These are phyloP conservation scores for Suillus paluster DNA, from an alignment of 768 basidiomycete genomes.

Conservation along the genomic window DNA sequence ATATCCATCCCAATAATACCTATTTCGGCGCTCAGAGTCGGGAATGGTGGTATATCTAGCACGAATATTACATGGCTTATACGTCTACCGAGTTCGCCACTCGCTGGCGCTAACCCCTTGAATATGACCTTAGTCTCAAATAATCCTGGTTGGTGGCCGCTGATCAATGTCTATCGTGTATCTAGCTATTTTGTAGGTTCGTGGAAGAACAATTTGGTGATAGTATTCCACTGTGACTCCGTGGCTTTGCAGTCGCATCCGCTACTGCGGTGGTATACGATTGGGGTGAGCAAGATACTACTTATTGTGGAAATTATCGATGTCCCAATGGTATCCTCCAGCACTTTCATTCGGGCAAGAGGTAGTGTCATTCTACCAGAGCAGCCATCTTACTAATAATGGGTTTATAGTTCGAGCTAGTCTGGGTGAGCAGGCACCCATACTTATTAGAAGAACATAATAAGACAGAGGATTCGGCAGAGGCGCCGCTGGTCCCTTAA, in stretches of 20 bases:
- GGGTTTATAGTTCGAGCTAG: neutral
- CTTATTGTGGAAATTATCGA: neutral
- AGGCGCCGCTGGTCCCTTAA: neutral
- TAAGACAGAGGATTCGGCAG: neutral
- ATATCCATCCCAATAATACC: neutral
- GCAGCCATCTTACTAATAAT: neutral
- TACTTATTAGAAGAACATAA: neutral
- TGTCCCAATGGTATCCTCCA: neutral
- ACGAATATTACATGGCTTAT: neutral
- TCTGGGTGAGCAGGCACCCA: neutral
- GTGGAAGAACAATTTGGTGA: neutral
- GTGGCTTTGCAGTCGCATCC: neutral
- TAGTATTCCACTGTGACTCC: too few species aligned
- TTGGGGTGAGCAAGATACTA: neutral
- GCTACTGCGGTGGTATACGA: neutral
- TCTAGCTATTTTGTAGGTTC: neutral
- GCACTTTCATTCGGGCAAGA: neutral
- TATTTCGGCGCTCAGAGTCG: neutral
- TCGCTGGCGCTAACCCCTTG: neutral
- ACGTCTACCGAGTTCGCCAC: neutral
- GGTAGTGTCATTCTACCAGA: neutral
- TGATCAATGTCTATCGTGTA: neutral
- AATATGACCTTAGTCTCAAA: neutral
- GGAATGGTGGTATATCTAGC: conserved; percentile 2
- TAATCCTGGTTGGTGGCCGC: neutral